These are phyloP conservation scores for Vitis cinerea DNA, from an alignment of 164 flowering plant genomes.

Conservation along the genomic window DNA sequence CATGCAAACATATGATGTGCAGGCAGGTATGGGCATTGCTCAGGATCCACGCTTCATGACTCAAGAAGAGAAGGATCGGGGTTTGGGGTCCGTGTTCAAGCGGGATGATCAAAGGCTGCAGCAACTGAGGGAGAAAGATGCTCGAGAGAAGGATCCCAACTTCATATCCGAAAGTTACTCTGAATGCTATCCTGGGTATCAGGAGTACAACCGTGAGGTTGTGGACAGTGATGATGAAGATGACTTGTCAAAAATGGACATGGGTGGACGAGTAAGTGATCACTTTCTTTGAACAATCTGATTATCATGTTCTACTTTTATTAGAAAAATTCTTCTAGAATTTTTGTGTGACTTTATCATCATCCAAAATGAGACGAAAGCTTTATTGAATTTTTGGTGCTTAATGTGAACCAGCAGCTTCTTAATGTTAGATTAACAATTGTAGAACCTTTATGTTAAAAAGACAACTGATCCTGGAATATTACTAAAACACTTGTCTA, in stretches of 20 bases:
- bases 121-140: conserved; percentile 91
- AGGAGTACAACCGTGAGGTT: conserved; percentile 91
- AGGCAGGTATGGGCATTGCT: conserved; percentile 36
- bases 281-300: not conserved
- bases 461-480: not conserved
- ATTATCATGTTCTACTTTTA: too few relatives aligned
- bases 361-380: too few relatives aligned
- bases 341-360: too few relatives aligned
- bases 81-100: conserved; percentile 97
- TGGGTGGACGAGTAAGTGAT: conserved; percentile 90
- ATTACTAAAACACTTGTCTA: not conserved
- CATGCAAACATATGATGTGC: conserved; percentile 59
- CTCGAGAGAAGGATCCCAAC: conserved; percentile 97
- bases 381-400: too few relatives aligned
- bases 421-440: too few relatives aligned
- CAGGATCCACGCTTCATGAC: conserved; percentile 90
- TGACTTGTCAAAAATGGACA: conserved; percentile 97
- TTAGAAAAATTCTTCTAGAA: too few relatives aligned
- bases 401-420: too few relatives aligned
- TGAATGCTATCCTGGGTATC: conserved; percentile 98
- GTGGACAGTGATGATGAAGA: conserved; percentile 94
- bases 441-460: too few relatives aligned
- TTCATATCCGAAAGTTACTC: conserved; percentile 97
- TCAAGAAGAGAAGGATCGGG: conserved; percentile 97
- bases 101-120: conserved; percentile 95